Base-by-base conservation (phyloP, 2,329 filamentous ascomycete species). In the Endocalyx cinctus region DNA sequence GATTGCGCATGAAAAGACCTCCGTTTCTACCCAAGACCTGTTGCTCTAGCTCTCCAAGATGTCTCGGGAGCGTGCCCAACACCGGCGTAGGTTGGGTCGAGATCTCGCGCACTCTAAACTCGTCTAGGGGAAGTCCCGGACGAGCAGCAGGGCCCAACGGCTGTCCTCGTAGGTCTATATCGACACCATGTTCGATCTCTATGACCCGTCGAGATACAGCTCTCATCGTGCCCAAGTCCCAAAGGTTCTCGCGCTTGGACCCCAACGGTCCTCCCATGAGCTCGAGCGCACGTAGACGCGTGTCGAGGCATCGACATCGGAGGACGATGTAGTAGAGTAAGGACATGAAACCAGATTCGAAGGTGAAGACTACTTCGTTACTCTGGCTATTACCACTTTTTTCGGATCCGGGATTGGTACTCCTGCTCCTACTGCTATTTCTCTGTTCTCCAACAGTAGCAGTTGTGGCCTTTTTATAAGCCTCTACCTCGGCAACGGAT, bases 291-390 rank as follows among this genome's bases (percentile, higher is more conserved):
- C 46, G 44, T 0, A 64, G 22, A 1, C 65, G 52, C 1, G 61
- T 54, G 2, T 34, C 29, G 5, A 66, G 45, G n/a, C 52, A 51
- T 0, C 65, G 60, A 25, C 64, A 68, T 35, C 62, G 66, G 18
- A 58, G 44, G 2, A 55, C 44, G 6, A 63, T 43, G 25, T 60
- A 64, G 30, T 57, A 60, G 8, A 68, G 50, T 8, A 61, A 40
- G 0, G 64, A 59, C 4, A 53, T 44, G 18, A 59, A 64, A 0
- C 62, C 64, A 45, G 61, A 59, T 35, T 64, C 60, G n/a, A 67
- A 66, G 16, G 50, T 59, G 41, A 67, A 68, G 22, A 50, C 8
- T n/a, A 8, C n/a, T 23, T 23, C 58, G 10, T 51, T 29, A 2
- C 12, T 10, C 3, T 10, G 6, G 10, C 18, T 27, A 4, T 17